Percentiles rank a stretch among this genome's conserved stretches.
These are phyloP conservation scores for Paraleonurus japonicus DNA, from an alignment of 257 asterid genomes.

Conservation along the genomic window DNA sequence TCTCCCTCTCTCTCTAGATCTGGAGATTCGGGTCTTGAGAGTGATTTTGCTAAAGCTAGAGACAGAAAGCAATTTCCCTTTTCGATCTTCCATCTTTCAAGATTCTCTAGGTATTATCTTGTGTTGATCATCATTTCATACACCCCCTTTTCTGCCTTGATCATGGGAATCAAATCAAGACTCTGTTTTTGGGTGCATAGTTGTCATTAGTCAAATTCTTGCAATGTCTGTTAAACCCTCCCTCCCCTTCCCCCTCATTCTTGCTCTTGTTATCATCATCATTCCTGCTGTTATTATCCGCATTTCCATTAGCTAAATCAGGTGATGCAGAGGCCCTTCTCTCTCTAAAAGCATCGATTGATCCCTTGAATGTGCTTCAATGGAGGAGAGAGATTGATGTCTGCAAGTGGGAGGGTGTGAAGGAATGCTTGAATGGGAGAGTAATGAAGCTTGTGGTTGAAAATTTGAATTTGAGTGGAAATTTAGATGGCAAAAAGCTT, in stretches of 20 bases:
- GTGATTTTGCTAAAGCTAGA: constrained; percentile 9
- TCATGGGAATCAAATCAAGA: constrained; percentile 29
- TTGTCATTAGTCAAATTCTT: not conserved
- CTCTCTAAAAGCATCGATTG: constrained; percentile 52
- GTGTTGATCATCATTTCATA: constrained; percentile 12
- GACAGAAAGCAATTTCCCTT: constrained; percentile 32
- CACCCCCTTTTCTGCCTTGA: not conserved
- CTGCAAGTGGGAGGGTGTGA: constrained; percentile 82
- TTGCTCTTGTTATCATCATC: constrained; percentile 21
- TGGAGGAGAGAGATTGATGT: constrained; percentile 51
- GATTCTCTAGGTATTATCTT: constrained; percentile 23
- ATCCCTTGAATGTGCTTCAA: constrained; percentile 54
- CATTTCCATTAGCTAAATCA: constrained; percentile 44
- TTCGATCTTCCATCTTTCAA: constrained; percentile 27
- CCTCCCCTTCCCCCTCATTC: constrained; percentile 9
- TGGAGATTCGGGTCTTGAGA: constrained; percentile 33
- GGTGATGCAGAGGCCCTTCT: constrained; percentile 76
- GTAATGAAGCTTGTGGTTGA: constrained; percentile 85
- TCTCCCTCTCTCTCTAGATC: constrained; percentile 37
- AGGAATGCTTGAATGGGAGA: constrained; percentile 67
- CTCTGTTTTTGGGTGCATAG: constrained; percentile 1
- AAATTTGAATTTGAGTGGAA: constrained; percentile 56
- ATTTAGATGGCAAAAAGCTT: constrained; percentile 51
- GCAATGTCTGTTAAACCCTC: constrained; percentile 23
- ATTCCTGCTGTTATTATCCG: constrained; percentile 25